Conservation (phyloP, 2,329 filamentous ascomycete genomes). For the Emergomyces orientalis region DNA sequence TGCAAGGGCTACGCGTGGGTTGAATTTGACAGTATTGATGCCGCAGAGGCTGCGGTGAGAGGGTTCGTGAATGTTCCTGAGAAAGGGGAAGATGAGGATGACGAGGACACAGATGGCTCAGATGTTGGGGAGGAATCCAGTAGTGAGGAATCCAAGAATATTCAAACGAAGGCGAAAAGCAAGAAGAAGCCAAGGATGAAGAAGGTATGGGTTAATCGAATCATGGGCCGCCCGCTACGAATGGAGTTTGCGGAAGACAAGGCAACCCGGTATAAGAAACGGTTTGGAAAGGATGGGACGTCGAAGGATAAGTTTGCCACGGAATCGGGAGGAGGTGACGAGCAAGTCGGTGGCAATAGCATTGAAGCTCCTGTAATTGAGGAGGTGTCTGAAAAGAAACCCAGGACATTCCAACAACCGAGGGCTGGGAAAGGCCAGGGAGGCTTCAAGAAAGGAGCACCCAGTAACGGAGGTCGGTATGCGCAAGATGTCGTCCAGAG, state of each 20-base stretch:
- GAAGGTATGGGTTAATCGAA: conserved; percentile 74
- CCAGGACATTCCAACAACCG: conserved; percentile 18
- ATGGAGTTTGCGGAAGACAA: conserved; percentile 93
- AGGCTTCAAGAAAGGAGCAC: conserved; percentile 20
- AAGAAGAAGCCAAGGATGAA: conserved; percentile 47
- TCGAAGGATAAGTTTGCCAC: conserved; percentile 26
- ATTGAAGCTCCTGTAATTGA: conserved; percentile 12
- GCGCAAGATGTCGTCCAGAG: conserved; percentile 48
- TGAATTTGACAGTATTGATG: conserved; percentile 70
- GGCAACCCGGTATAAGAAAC: conserved; percentile 81
- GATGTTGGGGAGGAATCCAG: conserved; percentile 20
- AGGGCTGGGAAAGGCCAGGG: conserved; percentile 18
- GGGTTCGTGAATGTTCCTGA: conserved; percentile 64
- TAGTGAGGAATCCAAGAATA: conserved; percentile 24
- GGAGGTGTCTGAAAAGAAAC: conserved; percentile 9
- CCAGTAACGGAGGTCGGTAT: conserved; percentile 28
- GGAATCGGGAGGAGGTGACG: conserved; percentile 21
- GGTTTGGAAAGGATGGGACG: conserved; percentile 66
- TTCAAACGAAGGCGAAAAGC: conserved; percentile 36
- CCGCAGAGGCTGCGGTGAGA: conserved; percentile 66
- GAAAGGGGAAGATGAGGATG: conserved; percentile 44
- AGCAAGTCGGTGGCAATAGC: conserved; percentile 12
- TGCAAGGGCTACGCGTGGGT: conserved; percentile 98
- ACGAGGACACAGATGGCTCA: conserved; percentile 22
- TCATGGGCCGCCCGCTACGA: conserved; percentile 70